A percentile compares a stretch with the other conserved stretches of the same genome.
These are phyloP conservation scores for Antitrichia curtipendula DNA, from an alignment of 225 moss, liverwort and hornwort species.

Conservation along the genomic window DNA sequence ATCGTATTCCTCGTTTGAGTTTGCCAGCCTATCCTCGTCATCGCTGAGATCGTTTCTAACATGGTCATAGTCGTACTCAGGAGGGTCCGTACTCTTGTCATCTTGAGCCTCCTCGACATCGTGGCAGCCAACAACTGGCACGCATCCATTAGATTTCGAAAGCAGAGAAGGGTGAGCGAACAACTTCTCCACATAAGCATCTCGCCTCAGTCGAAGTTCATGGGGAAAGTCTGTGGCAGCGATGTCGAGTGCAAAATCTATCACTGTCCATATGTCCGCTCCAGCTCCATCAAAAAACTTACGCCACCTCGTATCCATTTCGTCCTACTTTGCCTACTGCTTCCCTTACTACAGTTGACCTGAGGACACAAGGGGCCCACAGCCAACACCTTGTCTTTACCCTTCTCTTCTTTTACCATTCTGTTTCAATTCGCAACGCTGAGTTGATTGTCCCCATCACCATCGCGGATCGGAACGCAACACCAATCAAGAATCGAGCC, in stretches of 20 bases:
- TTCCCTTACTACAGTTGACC: conserved; percentile 10
- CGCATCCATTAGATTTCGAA: conserved; percentile 29
- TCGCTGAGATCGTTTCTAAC: conserved; percentile 39
- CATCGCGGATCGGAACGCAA: conserved; percentile 1
- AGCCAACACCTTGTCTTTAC: conserved; percentile 23
- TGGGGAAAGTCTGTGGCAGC: conserved; percentile 63
- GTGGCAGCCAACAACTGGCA: conserved; percentile 37
- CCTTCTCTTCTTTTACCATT: conserved; percentile 26
- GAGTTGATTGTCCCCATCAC: conserved; percentile 20
- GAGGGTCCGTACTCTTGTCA: conserved; percentile 32
- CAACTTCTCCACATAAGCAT: conserved; percentile 66
- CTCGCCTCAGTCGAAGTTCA: conserved; percentile 59
- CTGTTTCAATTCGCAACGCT: conserved; percentile 25
- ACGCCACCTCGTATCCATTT: conserved; percentile 45
- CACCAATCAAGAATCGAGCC: neutral
- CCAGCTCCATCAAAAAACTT: conserved; percentile 49
- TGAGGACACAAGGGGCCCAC: conserved; percentile 25
- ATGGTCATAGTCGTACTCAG: conserved; percentile 41
- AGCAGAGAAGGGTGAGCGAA: conserved; percentile 43
- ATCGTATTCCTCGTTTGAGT: conserved; percentile 31
- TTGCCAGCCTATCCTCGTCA: conserved; percentile 29
- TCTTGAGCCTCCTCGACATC: conserved; percentile 27
- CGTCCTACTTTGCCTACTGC: neutral
- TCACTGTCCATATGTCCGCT: conserved; percentile 47
- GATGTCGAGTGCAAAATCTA: conserved; percentile 50